phyloP scores from a whole-genome alignment of 345 rosid genomes.

The Eucalyptus marginata region DNA sequence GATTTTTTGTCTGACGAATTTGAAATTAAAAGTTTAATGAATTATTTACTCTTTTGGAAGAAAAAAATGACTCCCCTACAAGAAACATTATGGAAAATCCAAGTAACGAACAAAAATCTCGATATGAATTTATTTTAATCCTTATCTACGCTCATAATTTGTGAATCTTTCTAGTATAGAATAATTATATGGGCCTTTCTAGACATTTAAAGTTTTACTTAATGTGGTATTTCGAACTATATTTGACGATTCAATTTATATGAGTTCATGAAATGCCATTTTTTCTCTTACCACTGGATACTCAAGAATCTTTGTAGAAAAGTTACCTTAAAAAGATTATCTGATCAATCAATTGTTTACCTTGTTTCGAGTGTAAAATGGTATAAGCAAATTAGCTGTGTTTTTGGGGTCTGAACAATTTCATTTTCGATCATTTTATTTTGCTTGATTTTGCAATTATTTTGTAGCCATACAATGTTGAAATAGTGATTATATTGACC shows the following conservation, averaged over 20 bases:
- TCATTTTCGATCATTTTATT: neutral
- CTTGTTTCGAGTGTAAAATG: neutral
- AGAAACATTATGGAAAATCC: neutral
- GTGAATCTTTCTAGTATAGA: neutral
- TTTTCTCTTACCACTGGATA: neutral
- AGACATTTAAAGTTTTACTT: neutral
- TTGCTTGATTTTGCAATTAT: neutral
- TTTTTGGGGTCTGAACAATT: neutral
- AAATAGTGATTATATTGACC: neutral
- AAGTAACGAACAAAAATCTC: neutral
- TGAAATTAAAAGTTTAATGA: fast-evolving
- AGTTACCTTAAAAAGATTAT: neutral
- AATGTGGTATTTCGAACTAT: neutral
- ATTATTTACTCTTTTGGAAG: neutral
- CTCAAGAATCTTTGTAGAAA: neutral
- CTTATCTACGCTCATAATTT: neutral
- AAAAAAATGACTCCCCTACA: neutral
- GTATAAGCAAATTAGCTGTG: neutral
- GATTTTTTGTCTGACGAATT: neutral
- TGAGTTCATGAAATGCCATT: neutral
- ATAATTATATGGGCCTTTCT: neutral
- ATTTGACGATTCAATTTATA: neutral
- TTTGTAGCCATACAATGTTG: neutral
- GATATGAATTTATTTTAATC: too few species aligned
- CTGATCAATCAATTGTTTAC: neutral